Percentiles rank a stretch among this genome's conserved stretches.
These are phyloP conservation scores for Huntiella omanensis DNA, from an alignment of 2,329 filamentous ascomycete species.

Conservation along the genomic window DNA sequence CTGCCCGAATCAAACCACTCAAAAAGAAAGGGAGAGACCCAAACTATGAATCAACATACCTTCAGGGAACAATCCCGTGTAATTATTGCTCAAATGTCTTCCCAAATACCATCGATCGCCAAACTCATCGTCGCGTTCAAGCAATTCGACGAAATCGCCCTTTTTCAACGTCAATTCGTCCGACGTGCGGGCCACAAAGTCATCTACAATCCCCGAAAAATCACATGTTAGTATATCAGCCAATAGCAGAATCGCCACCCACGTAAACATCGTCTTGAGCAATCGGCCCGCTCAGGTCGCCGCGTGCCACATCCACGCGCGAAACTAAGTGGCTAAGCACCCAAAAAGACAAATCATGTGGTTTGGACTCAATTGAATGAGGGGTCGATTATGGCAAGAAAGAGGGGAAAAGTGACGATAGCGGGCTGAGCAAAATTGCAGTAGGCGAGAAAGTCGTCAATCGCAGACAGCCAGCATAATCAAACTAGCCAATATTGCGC, in stretches of 20 bases:
- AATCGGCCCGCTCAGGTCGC: background rate
- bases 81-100: slow-evolving; percentile 52
- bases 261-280: no score
- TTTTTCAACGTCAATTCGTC: slow-evolving; percentile 83
- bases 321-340: no score
- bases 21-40: slow-evolving; percentile 6
- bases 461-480: no score
- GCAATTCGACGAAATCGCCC: slow-evolving; percentile 64
- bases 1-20: background rate
- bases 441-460: no score
- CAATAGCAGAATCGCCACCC: no score
- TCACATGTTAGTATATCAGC: slow-evolving; percentile 1
- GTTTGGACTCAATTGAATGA: background rate
- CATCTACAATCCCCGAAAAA: slow-evolving; percentile 36
- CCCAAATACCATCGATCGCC: slow-evolving; percentile 75
- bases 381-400: background rate
- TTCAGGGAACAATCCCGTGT: slow-evolving; percentile 67
- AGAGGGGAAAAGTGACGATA: slow-evolving; percentile 7
- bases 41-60: slow-evolving; percentile 29
- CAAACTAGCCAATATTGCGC: no score
- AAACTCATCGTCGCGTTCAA: slow-evolving; percentile 76
- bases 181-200: slow-evolving; percentile 77
- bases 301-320: background rate
- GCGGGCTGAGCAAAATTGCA: background rate
- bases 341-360: no score